These are phyloP conservation scores for Hypomontagnella monticulosa DNA, from an alignment of 495 filamentous ascomycete species.

Conservation along the genomic window DNA sequence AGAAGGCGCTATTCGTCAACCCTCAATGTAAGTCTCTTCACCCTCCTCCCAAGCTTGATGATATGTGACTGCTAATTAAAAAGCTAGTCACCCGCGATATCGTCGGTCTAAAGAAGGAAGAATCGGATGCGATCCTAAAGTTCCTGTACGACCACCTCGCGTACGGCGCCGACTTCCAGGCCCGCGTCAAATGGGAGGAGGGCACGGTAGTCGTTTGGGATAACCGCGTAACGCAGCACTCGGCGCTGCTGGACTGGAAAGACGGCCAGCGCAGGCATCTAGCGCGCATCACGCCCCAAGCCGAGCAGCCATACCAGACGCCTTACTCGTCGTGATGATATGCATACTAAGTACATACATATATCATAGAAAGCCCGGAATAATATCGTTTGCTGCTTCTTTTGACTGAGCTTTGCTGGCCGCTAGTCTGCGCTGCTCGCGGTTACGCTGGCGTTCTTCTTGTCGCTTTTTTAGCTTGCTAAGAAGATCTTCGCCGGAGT, in stretches of 20 bases:
- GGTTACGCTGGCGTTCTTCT: slow-evolving; percentile 37
- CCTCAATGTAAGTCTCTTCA: slow-evolving; percentile 75
- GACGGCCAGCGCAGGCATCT: slow-evolving; percentile 81
- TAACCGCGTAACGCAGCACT: slow-evolving; percentile 82
- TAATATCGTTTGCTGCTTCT: slow-evolving; percentile 32
- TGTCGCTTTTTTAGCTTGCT: slow-evolving; percentile 37
- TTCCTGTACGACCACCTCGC: slow-evolving; percentile 90
- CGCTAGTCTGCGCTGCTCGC: slow-evolving; percentile 36
- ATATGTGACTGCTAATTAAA: not conserved
- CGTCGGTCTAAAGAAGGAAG: slow-evolving; percentile 79
- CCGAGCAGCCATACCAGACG: slow-evolving; percentile 78
- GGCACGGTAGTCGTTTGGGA: slow-evolving; percentile 92
- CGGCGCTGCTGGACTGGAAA: slow-evolving; percentile 82
- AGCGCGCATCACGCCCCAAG: slow-evolving; percentile 86
- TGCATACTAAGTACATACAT: not conserved
- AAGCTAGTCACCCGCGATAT: slow-evolving; percentile 73
- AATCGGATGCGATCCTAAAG: slow-evolving; percentile 80
- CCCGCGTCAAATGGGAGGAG: slow-evolving; percentile 83
- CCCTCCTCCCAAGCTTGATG: not conserved
- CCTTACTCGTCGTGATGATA: slow-evolving; percentile 58
- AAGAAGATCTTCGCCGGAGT: slow-evolving; percentile 30
- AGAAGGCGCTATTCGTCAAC: slow-evolving; percentile 89
- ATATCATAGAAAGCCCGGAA: slow-evolving; percentile 44
- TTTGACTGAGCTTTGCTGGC: slow-evolving; percentile 15
- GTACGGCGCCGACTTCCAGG: slow-evolving; percentile 86